Evolutionary conservation across 176 grass and related monocot genomes (phyloP).

Genomic region (Phragmites australis): DNA sequence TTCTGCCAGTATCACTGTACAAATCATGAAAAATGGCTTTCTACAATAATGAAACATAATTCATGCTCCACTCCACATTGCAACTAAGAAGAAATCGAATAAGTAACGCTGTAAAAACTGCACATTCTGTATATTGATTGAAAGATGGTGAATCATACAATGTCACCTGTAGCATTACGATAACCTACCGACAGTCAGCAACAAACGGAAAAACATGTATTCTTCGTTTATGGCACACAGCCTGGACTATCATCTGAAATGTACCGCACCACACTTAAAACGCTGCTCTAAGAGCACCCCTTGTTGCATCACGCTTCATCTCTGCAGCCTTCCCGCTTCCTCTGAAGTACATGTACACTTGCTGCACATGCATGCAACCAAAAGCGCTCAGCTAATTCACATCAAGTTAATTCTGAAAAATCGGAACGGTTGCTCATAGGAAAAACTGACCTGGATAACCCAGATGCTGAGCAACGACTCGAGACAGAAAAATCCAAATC

Average conservation of each 20-base stretch:
- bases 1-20: neutral
- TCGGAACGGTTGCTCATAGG: neutral
- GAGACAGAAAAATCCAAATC: conserved; percentile 87
- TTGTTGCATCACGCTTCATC: conserved; percentile 74
- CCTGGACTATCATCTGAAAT: conserved; percentile 34
- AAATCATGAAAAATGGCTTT: neutral
- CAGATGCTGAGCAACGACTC: conserved; percentile 91
- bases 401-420: conserved; percentile 4
- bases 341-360: conserved; percentile 99
- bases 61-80: neutral
- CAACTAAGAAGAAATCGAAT: neutral
- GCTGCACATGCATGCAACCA: conserved; percentile 49
- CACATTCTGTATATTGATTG: conserved; percentile 40
- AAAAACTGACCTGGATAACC: conserved; percentile 87
- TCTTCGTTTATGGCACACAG: conserved; percentile 21
- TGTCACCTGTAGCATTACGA: conserved; percentile 21
- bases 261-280: conserved; percentile 47
- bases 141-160: conserved; percentile 5
- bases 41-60: neutral
- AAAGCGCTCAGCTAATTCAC: conserved; percentile 26
- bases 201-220: conserved; percentile 19
- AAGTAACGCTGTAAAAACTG: conserved; percentile 18
- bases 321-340: conserved; percentile 89
- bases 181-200: conserved; percentile 41
- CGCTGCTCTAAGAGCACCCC: conserved; percentile 73